Evolutionary conservation across 2,329 filamentous ascomycete species (phyloP), one percentile per base, ranked within the genome.

Genomic region (Juglanconis juglandina): DNA sequence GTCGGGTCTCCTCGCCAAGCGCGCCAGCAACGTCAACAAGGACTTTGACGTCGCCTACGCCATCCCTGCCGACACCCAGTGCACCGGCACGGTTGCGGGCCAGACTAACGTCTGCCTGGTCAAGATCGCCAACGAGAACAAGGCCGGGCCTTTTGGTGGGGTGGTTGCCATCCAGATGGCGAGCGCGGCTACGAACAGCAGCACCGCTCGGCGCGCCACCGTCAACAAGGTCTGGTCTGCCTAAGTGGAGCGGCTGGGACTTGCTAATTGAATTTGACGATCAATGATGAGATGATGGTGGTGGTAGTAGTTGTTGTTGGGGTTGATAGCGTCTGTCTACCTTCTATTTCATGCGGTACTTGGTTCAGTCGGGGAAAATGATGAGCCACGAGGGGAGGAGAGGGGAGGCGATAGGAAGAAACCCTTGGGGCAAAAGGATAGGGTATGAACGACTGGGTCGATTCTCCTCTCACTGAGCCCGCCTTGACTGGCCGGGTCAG

Each of bases 41-140:
- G 64, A 66, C 58, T 63, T 63, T 46, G 70, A 71, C 51, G 68
- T 77, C 47, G 66, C 69, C n/a, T 71, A 74, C 17, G 56, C 67
- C 8, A 59, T 63, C 32, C 61, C 61, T 5, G 47, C 61, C 6
- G 59, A 73, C 17, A 75, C 71, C 33, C 72, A 64, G n/a, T 78
- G 76, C 68, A 69, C 65, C 0, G 76, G 76, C 11, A 70, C 70
- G 7, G 61, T 75, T 24, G 69, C 64, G 14, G 70, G 71, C 44
- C 55, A 70, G 62, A 37, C 53, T 3, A 73, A 74, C 59, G 73
- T 78, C 58, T 79, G 77, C 68, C 66, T 78, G 33, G 69, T 77
- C 65, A 78, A 77, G 71, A 73, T 79, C 59, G 74, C 73, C 58
- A 79, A 79, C 69, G 66, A 66, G 57, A 75, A 75, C 66, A 59